phyloP scores from a whole-genome alignment of 2,329 filamentous ascomycete genomes.

The Calonectria henricotiae region DNA sequence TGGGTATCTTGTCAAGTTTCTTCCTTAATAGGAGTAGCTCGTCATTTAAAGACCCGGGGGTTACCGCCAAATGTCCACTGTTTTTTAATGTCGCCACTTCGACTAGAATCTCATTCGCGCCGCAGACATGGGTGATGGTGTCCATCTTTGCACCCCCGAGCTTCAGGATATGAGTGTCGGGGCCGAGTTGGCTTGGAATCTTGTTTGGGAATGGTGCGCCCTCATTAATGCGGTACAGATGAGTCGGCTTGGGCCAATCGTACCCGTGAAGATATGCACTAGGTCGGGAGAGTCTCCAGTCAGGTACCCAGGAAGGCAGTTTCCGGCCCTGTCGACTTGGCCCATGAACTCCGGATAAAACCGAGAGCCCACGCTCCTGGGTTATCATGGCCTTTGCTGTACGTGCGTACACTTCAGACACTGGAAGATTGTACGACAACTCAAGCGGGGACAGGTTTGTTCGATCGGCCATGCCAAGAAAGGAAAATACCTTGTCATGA shows the following conservation, averaged over 20 bases:
- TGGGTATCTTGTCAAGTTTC: not conserved
- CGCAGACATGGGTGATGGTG: not conserved
- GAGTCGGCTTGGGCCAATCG: not conserved
- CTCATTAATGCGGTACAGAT: not conserved
- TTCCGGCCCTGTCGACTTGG: not conserved
- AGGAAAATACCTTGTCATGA: not conserved
- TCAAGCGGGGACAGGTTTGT: not conserved
- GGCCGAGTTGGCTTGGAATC: not conserved
- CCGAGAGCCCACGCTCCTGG: not conserved
- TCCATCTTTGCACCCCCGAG: not conserved
- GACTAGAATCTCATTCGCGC: not conserved
- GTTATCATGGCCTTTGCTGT: not conserved
- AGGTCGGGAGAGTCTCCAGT: not conserved
- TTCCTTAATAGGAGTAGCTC: not conserved
- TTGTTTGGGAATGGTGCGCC: not conserved
- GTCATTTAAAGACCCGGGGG: not conserved
- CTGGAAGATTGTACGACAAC: not conserved
- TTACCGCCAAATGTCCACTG: not conserved
- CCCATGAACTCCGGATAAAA: not conserved
- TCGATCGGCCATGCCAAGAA: not conserved
- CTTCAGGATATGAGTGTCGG: no score
- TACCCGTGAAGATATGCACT: not conserved
- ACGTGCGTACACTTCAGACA: not conserved
- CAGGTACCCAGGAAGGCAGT: not conserved
- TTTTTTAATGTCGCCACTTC: not conserved